A percentile compares a stretch with the other conserved stretches of the same genome.
phyloP scores from a whole-genome alignment of 148 eudicot species.

The Hydrangea macrophylla region DNA sequence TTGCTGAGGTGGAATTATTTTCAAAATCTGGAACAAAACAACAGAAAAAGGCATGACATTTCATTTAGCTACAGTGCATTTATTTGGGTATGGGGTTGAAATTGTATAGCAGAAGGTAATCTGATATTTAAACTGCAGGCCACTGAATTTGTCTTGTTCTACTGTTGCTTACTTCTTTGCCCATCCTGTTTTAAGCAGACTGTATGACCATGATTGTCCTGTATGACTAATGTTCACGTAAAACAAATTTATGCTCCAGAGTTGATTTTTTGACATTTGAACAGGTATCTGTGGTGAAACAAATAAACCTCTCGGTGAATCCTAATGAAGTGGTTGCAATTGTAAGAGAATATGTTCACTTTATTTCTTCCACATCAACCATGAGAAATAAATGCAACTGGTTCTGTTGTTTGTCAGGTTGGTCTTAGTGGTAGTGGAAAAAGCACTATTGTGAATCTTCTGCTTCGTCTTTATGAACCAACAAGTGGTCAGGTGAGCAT shows the following conservation, averaged over 20 bases:
- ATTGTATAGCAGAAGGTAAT: background rate
- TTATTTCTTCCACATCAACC: conserved; percentile 9
- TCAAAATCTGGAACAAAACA: background rate
- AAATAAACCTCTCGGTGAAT: conserved; percentile 58
- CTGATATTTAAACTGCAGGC: background rate
- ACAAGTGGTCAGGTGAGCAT: conserved; percentile 76
- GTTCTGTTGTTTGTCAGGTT: conserved; percentile 51
- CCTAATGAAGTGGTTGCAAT: conserved; percentile 93
- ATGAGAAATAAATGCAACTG: conserved; percentile 10
- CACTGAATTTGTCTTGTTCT: background rate
- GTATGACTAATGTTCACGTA: background rate
- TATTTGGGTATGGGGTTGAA: background rate
- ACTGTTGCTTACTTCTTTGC: background rate
- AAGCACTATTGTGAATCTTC: conserved; percentile 91
- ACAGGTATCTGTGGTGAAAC: conserved; percentile 76
- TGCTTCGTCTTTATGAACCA: conserved; percentile 93
- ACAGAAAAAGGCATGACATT: background rate
- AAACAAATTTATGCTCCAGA: background rate
- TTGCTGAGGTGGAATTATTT: no score
- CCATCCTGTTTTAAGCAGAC: background rate
- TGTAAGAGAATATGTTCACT: conserved; percentile 40
- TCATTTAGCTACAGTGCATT: background rate
- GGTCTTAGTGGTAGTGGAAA: conserved; percentile 99
- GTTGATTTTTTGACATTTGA: conserved; percentile 24
- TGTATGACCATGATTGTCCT: background rate